Evolutionary conservation across 2,329 filamentous ascomycete genomes (phyloP), one percentile per base, ranked within the genome.

Genomic region (Stylonectria norvegica): DNA sequence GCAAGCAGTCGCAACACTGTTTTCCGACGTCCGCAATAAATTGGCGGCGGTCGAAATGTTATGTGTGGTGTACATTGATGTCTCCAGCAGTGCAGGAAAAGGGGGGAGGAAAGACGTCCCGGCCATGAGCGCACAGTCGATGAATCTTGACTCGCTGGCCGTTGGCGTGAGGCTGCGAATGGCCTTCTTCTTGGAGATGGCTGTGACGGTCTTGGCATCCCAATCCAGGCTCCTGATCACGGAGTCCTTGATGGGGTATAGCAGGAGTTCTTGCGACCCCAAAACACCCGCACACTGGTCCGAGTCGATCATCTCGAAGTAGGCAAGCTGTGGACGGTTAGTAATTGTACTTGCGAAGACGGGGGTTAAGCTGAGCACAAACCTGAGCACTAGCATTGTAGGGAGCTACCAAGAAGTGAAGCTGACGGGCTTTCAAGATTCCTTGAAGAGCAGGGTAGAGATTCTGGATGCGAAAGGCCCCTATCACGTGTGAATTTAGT

Each of bases 331-430:
- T 32, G 23, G 29, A 25, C 16, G 17, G 48, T 56, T 34, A 56
- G 57, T 32, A 35, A 14, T 12, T n/a, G 8, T 11, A 14, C 15
- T 20, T 14, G 34, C 5, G 5, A 15, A 17, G 34, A 3, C 16
- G 11, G 14, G 22, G 14, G 27, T 20, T 16, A 20, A 23, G 14
- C 16, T 30, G 16, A 28, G 30, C 18, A 62, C 71, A 60, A 66
- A 91, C 87, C 79, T 95, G 89, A 43, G 88, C 87, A 56, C 85
- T 84, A 25, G 90, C 89, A 63, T 85, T 89, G 70, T 89, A 95
- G 1, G 91, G 91, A 10, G 91, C 85, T 31, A 94, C 85, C 34
- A 88, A 72, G 58, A 89, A 95, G 45, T 87, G 78, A 41, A 95
- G 70, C 2, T 75, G 74, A 47, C 83, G 78, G 50, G 81, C 71